Evolutionary conservation across 2,329 filamentous ascomycete genomes (phyloP).

Genomic region (Scopulariopsis brevicaulis): DNA sequence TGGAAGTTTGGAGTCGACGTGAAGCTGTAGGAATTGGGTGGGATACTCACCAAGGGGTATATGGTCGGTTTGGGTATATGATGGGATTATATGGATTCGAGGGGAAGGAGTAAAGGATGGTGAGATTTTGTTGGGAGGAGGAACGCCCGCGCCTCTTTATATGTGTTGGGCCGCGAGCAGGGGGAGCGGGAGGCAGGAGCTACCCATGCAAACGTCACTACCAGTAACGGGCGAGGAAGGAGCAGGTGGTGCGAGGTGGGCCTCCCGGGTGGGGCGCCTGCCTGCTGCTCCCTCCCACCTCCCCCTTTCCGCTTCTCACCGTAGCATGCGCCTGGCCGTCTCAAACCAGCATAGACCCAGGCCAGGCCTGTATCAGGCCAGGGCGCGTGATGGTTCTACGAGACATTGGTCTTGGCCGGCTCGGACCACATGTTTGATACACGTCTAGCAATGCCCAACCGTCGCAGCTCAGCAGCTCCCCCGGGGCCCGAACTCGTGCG

Average conservation of each 20-base stretch:
- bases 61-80: not conserved
- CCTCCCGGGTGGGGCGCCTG: not conserved
- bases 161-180: not conserved
- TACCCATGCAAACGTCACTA: slow-evolving; percentile 1
- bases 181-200: not conserved
- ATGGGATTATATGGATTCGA: not conserved
- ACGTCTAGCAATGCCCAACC: not conserved
- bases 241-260: slow-evolving; percentile 1
- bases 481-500: not conserved
- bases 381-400: not conserved
- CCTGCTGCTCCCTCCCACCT: not conserved
- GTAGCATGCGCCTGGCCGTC: not conserved
- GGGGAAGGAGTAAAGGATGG: not conserved
- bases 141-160: slow-evolving; percentile 1
- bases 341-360: not conserved
- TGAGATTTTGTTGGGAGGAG: not conserved
- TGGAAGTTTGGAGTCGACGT: not conserved
- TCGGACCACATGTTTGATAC: not conserved
- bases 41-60: not conserved
- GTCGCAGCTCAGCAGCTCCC: not conserved
- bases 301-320: not conserved
- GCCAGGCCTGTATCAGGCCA: not conserved
- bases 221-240: not conserved
- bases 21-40: not conserved
- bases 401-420: not conserved